phyloP scores from a whole-genome alignment of 768 basidiomycete genomes.

The Auricularia sp. region DNA sequence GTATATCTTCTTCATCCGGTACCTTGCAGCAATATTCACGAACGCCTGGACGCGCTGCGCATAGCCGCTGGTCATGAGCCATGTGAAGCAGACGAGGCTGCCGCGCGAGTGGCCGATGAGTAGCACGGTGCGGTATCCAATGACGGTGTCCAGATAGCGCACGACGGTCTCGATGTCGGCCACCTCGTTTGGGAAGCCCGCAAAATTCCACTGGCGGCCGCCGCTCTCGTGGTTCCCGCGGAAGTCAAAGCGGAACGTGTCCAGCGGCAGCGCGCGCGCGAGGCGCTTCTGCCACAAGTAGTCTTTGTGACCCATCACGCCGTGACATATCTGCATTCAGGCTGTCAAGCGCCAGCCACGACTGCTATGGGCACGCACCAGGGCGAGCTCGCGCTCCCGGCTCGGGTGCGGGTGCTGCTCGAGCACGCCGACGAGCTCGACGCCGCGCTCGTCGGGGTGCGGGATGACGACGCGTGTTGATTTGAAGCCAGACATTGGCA shows the following conservation, averaged over 20 bases:
- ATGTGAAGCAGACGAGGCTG: conserved; percentile 53
- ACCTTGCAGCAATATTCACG: conserved; percentile 68
- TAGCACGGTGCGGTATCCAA: conserved; percentile 60
- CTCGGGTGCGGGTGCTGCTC: conserved; percentile 52
- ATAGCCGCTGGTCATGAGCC: conserved; percentile 55
- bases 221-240: conserved; percentile 71
- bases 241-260: conserved; percentile 84
- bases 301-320: conserved; percentile 78
- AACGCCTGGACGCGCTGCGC: conserved; percentile 47
- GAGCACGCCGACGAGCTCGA: conserved; percentile 44
- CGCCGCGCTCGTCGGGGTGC: conserved; percentile 6
- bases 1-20: conserved; percentile 46
- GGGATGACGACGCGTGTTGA: not conserved
- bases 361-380: conserved; percentile 35
- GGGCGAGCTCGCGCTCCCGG: conserved; percentile 48
- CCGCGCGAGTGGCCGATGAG: conserved; percentile 75
- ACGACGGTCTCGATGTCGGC: conserved; percentile 59
- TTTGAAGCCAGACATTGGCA: no score
- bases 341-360: not conserved
- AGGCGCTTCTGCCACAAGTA: conserved; percentile 73
- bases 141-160: conserved; percentile 42
- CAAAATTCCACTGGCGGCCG: conserved; percentile 48
- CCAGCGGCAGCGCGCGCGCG: conserved; percentile 51
- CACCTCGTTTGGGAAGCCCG: conserved; percentile 48
- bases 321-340: conserved; percentile 57